Evolutionary conservation across 129 eudicot genomes (phyloP).

Genomic region (Centella asiatica): DNA sequence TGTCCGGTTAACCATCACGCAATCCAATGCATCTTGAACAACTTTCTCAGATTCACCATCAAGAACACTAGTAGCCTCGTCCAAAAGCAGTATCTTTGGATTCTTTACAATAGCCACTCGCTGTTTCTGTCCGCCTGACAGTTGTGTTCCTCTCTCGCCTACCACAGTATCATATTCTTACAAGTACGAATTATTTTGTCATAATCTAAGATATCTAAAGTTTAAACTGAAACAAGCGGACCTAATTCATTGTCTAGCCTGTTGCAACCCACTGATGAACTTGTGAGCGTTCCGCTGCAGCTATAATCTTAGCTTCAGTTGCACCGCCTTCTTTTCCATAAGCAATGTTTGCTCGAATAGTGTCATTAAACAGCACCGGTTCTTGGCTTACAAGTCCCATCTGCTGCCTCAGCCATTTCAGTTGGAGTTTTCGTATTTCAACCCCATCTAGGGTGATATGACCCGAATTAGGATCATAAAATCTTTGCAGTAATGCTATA

Average conservation of each 20-base stretch:
- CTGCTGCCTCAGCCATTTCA: constrained; percentile 70
- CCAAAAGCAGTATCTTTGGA: constrained; percentile 62
- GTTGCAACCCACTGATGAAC: constrained; percentile 51
- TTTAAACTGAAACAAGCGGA: not conserved
- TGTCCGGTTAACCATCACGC: constrained; percentile 57
- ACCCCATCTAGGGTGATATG: constrained; percentile 47
- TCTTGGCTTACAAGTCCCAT: constrained; percentile 82
- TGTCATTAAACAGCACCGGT: constrained; percentile 58
- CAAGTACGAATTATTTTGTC: not conserved
- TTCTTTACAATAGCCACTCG: constrained; percentile 72
- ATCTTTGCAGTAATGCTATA: constrained; percentile 54
- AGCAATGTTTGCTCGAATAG: constrained; percentile 60
- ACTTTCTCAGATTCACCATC: constrained; percentile 71
- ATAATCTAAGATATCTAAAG: not conserved
- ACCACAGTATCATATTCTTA: constrained; percentile 59
- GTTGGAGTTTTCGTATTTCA: constrained; percentile 43
- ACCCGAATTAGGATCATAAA: constrained; percentile 66
- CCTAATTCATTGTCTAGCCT: constrained; percentile 14
- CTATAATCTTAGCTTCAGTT: constrained; percentile 56
- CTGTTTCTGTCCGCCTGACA: constrained; percentile 82
- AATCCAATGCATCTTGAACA: constrained; percentile 64
- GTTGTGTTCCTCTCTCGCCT: constrained; percentile 64
- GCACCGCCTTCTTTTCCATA: constrained; percentile 65
- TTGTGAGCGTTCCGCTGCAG: constrained; percentile 70
- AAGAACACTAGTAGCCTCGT: constrained; percentile 76